These are phyloP conservation scores for Candida arabinofermentans DNA, from an alignment of 805 yeast genomes.

Conservation along the genomic window DNA sequence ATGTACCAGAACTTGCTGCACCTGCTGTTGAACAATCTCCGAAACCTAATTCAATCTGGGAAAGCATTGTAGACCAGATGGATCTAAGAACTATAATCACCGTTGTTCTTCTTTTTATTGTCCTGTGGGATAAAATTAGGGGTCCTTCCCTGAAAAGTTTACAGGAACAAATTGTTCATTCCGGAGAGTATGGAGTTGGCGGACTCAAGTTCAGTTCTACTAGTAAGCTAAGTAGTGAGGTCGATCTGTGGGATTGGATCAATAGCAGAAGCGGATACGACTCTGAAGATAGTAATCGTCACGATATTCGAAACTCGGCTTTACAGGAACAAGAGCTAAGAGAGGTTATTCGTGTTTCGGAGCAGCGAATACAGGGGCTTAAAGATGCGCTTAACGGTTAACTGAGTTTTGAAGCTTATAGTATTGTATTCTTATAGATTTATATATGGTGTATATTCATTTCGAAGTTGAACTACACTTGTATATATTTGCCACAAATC, in stretches of 20 bases:
- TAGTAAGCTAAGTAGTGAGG: constrained; percentile 45
- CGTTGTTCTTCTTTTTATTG: constrained; percentile 15
- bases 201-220: constrained; percentile 13
- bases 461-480: no score
- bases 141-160: constrained; percentile 8
- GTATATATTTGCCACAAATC: no score
- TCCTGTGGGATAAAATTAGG: constrained; percentile 16
- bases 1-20: constrained; percentile 1
- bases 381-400: no score
- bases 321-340: constrained; percentile 36
- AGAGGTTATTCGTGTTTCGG: constrained; percentile 44
- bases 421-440: no score
- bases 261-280: constrained; percentile 30
- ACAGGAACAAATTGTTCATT: constrained; percentile 5
- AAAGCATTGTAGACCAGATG: constrained; percentile 17
- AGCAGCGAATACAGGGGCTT: constrained; percentile 36
- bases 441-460: no score
- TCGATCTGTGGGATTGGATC: constrained; percentile 73
- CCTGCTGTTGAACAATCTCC: background rate
- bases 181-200: background rate
- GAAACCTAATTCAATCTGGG: constrained; percentile 8
- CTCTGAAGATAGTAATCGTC: background rate
- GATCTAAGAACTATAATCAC: constrained; percentile 20
- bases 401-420: no score
- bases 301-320: background rate